These are phyloP conservation scores for Fusarium annulatum DNA, from an alignment of 2,329 filamentous ascomycete species.

Conservation along the genomic window DNA sequence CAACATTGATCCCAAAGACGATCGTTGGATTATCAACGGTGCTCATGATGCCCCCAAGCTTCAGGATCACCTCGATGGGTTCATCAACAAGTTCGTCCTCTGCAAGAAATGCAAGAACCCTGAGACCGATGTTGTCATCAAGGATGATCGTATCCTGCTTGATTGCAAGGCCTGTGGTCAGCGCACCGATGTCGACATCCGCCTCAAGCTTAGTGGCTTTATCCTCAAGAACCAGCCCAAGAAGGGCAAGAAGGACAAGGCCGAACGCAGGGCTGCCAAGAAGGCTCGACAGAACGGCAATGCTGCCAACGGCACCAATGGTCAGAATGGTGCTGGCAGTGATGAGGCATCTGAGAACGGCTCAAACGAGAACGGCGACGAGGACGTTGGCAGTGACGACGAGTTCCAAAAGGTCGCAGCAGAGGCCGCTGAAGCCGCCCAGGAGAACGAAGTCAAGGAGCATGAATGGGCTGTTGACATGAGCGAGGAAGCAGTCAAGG, in stretches of 20 bases:
- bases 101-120: conserved; percentile 99
- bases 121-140: conserved; percentile 95
- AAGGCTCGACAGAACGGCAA: conserved; percentile 80
- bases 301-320: conserved; percentile 52
- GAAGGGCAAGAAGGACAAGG: conserved; percentile 98
- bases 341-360: conserved; percentile 64
- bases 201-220: conserved; percentile 95
- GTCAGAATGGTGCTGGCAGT: conserved; percentile 68
- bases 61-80: conserved; percentile 97
- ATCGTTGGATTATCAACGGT: conserved; percentile 99
- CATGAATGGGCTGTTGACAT: conserved; percentile 97
- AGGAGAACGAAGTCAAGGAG: conserved; percentile 76
- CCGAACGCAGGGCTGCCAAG: conserved; percentile 88
- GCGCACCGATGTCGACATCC: conserved; percentile 89
- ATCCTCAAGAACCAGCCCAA: conserved; percentile 94
- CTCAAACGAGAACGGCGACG: conserved; percentile 61
- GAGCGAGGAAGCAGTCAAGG: conserved; percentile 93
- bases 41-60: conserved; percentile 95
- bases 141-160: conserved; percentile 89
- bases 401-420: conserved; percentile 87
- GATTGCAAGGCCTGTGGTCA: conserved; percentile 99
- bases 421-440: conserved; percentile 59
- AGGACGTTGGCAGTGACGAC: conserved; percentile 86
- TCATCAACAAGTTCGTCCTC: conserved; percentile 98
- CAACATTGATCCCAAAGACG: conserved; percentile 95